Evolutionary conservation across 2,329 filamentous ascomycete genomes (phyloP).

Genomic region (Colletotrichum caudatum): DNA sequence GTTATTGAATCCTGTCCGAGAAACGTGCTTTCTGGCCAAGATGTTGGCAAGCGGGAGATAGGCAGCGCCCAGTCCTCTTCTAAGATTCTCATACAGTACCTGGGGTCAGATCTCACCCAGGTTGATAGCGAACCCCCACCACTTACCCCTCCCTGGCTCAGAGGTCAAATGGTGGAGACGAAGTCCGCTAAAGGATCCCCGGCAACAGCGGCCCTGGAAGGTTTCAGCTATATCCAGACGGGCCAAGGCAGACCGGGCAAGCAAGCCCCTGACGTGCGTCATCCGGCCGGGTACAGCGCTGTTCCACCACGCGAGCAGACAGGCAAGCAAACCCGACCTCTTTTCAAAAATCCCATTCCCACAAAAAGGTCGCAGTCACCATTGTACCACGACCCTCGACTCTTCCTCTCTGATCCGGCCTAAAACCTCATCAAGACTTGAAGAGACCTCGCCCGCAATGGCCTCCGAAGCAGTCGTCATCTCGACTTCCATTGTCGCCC

Average conservation of each 20-base stretch:
- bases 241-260: slow-evolving; percentile 21
- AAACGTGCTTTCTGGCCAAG: not conserved
- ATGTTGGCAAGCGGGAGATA: slow-evolving; percentile 34
- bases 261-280: slow-evolving; percentile 40
- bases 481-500: slow-evolving; percentile 79
- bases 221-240: slow-evolving; percentile 30
- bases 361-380: slow-evolving; percentile 27
- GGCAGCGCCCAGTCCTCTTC: slow-evolving; percentile 30
- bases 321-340: slow-evolving; percentile 14
- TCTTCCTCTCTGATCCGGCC: not conserved
- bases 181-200: slow-evolving; percentile 17
- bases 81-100: slow-evolving; percentile 24
- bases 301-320: slow-evolving; percentile 4
- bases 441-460: slow-evolving; percentile 10
- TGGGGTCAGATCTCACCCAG: slow-evolving; percentile 17
- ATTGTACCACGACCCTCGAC: not conserved
- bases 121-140: slow-evolving; percentile 27
- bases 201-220: slow-evolving; percentile 23
- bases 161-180: slow-evolving; percentile 29
- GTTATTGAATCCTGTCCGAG: not conserved
- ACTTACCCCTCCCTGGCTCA: slow-evolving; percentile 31
- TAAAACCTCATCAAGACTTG: not conserved
- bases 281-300: slow-evolving; percentile 31
- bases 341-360: slow-evolving; percentile 22
- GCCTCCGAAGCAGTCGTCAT: slow-evolving; percentile 64